Conservation (phyloP, 345 rosid genomes). For the Psidium friedrichsthalianum region DNA sequence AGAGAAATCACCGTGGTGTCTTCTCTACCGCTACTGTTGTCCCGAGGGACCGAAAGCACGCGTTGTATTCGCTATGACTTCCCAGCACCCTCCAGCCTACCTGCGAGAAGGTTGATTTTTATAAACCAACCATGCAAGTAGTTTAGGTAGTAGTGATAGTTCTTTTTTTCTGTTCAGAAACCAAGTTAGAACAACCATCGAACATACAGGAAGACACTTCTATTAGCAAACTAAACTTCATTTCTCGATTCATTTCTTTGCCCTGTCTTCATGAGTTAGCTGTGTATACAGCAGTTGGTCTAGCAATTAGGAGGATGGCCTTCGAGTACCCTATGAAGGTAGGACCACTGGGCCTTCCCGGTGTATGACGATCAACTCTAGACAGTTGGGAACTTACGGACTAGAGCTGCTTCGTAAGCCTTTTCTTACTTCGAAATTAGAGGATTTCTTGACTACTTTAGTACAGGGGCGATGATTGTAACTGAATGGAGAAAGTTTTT, state of each 20-base stretch:
- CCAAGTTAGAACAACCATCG: not conserved
- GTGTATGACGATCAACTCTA: not conserved
- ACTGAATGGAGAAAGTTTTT: not conserved
- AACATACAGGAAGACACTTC: not conserved
- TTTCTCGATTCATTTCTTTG: not conserved
- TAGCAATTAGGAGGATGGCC: not conserved
- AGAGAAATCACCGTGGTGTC: conserved; percentile 32
- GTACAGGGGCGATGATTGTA: not conserved
- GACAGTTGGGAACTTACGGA: not conserved
- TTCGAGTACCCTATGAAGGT: not conserved
- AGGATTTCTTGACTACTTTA: not conserved
- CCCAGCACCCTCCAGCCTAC: conserved; percentile 95
- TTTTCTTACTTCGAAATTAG: not conserved
- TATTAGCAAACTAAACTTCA: not conserved
- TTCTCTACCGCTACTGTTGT: conserved; percentile 49
- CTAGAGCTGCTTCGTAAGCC: not conserved
- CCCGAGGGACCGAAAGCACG: conserved; percentile 58
- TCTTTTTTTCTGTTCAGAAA: not conserved
- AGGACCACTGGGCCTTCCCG: not conserved
- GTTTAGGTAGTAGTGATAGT: no score
- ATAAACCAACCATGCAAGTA: not conserved
- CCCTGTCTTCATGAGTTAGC: not conserved
- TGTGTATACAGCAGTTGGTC: not conserved
- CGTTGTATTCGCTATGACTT: conserved; percentile 80
- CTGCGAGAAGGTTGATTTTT: conserved; percentile 9